Evolutionary conservation across 176 grass and related monocot genomes (phyloP), one percentile per base, ranked within the genome.

Genomic region (Phyllostachys edulis): DNA sequence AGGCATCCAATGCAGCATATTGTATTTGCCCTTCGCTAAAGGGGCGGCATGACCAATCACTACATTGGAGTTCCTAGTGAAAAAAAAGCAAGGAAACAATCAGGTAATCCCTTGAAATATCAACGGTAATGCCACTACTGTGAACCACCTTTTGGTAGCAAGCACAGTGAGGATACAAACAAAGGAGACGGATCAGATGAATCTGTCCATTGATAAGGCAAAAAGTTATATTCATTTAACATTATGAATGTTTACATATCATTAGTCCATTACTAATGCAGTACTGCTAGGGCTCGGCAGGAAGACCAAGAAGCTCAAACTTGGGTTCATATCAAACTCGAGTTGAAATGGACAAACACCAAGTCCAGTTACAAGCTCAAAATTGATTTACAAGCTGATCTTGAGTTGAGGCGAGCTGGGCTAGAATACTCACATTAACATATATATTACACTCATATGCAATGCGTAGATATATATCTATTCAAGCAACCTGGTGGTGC

Each of bases 1-100:
- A 96, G 24, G 96, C 89, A 94, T 99, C 93, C n/a, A 83, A 85
- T 84, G 96, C 93, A 96, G 96, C 93, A 94, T 99, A 99, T 63
- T 85, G 75, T 92, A 94, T 92, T 81, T 96, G 96, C 34, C 91
- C 88, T 90, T 94, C 78, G 70, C 88, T 99, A 38, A 99, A 85
- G 41, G 96, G 96, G 1, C 93, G 89, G 37, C 80, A 86, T 46
- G 93, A 96, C 96, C 96, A 96, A 89, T 99, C 96, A 87, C 93
- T 99, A 83, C 96, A 99, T 54, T 99, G 96, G 50, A 99, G 88
- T 89, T 99, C 96, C 96, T 99, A 77, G 59, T 50, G 20, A 78
- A 76, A 65, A 44, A 86, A 86, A 73, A 20, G 15, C 21, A 61
- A 60, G 56, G 54, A 63, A 63, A 36, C 15, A 63, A 55, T 64